A percentile compares a stretch with the other conserved stretches of the same genome.
Conservation (phyloP, 371 early-diverging fungal genomes). For the Actinomortierella ambigua region DNA sequence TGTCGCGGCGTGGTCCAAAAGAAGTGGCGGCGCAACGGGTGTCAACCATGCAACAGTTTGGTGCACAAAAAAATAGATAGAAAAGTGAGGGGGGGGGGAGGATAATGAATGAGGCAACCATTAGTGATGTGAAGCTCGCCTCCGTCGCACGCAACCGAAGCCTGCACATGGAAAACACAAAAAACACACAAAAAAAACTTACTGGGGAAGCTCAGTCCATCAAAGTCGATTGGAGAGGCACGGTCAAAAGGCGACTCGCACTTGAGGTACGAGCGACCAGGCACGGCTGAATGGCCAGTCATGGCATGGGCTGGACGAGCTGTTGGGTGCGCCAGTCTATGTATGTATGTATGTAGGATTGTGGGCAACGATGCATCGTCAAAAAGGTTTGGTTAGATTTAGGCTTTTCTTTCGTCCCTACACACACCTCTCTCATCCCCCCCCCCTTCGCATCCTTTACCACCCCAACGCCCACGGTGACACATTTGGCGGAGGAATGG, state of each 20-base stretch:
- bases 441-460: too few species aligned
- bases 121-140: too few species aligned
- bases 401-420: background rate
- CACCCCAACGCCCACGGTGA: too few species aligned
- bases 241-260: conserved; percentile 30
- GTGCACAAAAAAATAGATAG: background rate
- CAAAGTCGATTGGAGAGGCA: conserved; percentile 37
- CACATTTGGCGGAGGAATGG: too few species aligned
- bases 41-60: too few species aligned
- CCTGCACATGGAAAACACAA: too few species aligned
- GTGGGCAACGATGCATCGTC: background rate
- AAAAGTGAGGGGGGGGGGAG: background rate
- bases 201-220: conserved; percentile 46
- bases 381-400: background rate
- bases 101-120: background rate
- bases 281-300: conserved; percentile 29
- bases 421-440: too few species aligned
- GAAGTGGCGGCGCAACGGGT: too few species aligned
- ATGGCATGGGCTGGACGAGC: conserved; percentile 26
- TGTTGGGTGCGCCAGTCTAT: conserved; percentile 29
- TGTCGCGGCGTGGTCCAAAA: too few species aligned
- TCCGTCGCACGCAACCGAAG: too few species aligned
- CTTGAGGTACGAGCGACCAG: conserved; percentile 29
- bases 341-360: background rate
- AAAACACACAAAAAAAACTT: background rate